Conservation (phyloP, 129 eudicot species). For the Centrapalus pauciflorus region DNA sequence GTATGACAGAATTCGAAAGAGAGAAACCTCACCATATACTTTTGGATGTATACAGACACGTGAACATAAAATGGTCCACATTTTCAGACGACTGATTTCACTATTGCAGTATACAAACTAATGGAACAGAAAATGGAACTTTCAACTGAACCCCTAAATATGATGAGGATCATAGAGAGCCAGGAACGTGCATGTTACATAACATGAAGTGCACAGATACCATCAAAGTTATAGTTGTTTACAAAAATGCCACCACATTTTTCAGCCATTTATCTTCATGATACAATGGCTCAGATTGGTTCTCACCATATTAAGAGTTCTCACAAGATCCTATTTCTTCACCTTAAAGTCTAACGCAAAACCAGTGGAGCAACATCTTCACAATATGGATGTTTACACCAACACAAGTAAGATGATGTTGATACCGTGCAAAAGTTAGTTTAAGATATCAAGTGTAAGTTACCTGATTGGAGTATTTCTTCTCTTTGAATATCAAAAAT, state of each 20-base stretch:
- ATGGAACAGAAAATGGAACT: not conserved
- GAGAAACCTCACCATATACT: not conserved
- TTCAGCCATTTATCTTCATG: too few species aligned
- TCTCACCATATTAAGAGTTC: too few species aligned
- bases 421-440: not conserved
- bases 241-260: too few species aligned
- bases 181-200: too few species aligned
- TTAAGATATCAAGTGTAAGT: slow-evolving; percentile 8
- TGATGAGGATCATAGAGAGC: too few species aligned
- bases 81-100: not conserved
- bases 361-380: not conserved
- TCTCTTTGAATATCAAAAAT: slow-evolving; percentile 56
- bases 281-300: too few species aligned
- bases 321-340: too few species aligned
- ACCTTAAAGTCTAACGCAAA: not conserved
- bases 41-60: not conserved
- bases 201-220: too few species aligned
- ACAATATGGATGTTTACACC: not conserved
- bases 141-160: too few species aligned
- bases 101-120: not conserved
- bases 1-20: not conserved
- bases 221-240: too few species aligned
- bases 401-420: not conserved
- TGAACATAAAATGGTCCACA: too few species aligned
- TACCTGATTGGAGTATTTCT: slow-evolving; percentile 72